Evolutionary conservation across 345 rosid species (phyloP), one percentile per base, ranked within the genome.

Genomic region (Mangifera indica): DNA sequence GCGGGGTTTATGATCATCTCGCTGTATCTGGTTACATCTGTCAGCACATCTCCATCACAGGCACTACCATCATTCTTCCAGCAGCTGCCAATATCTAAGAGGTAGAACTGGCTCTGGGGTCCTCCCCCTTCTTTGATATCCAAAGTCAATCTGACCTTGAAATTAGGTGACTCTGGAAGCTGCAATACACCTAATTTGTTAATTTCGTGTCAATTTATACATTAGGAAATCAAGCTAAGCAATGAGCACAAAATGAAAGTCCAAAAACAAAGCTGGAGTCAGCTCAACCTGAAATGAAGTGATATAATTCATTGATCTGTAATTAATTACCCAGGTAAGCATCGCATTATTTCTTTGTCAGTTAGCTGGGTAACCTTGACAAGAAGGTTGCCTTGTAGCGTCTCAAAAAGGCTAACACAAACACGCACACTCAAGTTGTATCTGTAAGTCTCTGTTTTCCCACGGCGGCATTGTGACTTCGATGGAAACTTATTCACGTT

Each of bases 21-120:
- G n/a, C 88, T 79, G 70, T 92, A 92, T 74, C 92, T 76, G 11
- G 97, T 92, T n/a, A 90, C 92, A 24, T 92, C 93, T 1, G 92
- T 83, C 3, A 75, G 75, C 45, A 87, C 84, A 49, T 89, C 81
- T 21, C 97, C 97, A 24, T 92, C 75, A 32, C 97, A 89, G 0
- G 87, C 86, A 45, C 72, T n/a, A 0, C 97, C 96, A 17, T 88
- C 79, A 73, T 89, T 89, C 77, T 92, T 90, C 96, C 96, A 92
- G 71, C 96, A 92, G 73, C 97, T 85, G 55, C 97, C 97, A 0
- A 92, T 92, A 60, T 92, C 97, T 18, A 89, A 29, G 8, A 89
- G 84, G 79, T 92, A 92, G 73, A 92, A 92, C 63, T 89, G 97
- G 80, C 92, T 84, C 69, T 76, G 79, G 18, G 80, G 78, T 63